Percentiles rank a stretch among this genome's conserved stretches.
phyloP scores from a whole-genome alignment of 257 asterid genomes.

The Solanum etuberosum region DNA sequence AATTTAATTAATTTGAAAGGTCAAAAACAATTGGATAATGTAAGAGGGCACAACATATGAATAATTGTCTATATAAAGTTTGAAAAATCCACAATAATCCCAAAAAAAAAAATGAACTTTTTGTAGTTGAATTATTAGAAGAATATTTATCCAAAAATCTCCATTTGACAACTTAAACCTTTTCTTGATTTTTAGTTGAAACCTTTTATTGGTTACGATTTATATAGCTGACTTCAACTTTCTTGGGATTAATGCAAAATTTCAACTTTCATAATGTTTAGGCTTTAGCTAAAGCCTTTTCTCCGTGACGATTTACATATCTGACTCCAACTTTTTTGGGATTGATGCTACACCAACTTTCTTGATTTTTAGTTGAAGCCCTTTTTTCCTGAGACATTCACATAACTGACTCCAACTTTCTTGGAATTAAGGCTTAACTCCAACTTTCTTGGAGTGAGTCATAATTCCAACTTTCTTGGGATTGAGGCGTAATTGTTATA shows the following conservation, averaged over 20 bases:
- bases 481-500: background rate
- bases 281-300: background rate
- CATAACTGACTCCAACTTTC: background rate
- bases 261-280: background rate
- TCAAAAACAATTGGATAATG: background rate
- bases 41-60: background rate
- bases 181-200: background rate
- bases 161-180: background rate
- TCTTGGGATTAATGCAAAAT: background rate
- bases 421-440: background rate
- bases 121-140: background rate
- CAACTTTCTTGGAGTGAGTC: background rate
- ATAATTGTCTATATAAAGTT: background rate
- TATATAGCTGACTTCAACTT: background rate
- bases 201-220: background rate
- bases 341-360: background rate
- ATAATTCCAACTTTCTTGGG: background rate
- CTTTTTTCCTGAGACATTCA: background rate
- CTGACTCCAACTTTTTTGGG: background rate
- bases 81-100: background rate
- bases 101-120: background rate
- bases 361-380: background rate
- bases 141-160: background rate
- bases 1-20: background rate
- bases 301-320: background rate